Evolutionary conservation across 495 filamentous ascomycete genomes (phyloP).

Genomic region (Hypoxylon cercidicola): DNA sequence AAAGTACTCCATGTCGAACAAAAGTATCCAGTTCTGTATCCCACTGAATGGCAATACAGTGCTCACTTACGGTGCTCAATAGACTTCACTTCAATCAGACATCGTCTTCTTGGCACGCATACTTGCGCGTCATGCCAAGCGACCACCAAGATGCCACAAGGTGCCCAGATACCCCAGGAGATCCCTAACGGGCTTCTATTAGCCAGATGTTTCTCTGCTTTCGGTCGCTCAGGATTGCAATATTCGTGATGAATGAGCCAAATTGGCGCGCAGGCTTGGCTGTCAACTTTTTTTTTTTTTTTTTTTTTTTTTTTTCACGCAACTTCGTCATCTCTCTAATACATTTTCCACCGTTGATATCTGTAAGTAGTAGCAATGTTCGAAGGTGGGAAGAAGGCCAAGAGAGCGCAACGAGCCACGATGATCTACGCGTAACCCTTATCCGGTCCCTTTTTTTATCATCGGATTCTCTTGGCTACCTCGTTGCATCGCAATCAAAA

Average conservation of each 20-base stretch:
- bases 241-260: constrained; percentile 50
- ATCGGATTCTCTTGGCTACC: constrained; percentile 24
- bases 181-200: constrained; percentile 4
- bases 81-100: constrained; percentile 29
- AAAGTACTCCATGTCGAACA: constrained; percentile 4
- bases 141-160: constrained; percentile 30
- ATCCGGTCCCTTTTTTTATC: constrained; percentile 25
- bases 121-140: constrained; percentile 41
- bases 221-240: constrained; percentile 27
- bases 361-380: neutral
- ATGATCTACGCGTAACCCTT: constrained; percentile 26
- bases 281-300: no score
- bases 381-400: constrained; percentile 7
- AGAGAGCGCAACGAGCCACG: constrained; percentile 15
- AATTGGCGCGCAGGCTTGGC: constrained; percentile 42
- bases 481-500: constrained; percentile 24
- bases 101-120: constrained; percentile 33
- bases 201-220: constrained; percentile 15
- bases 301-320: neutral
- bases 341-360: neutral
- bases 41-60: constrained; percentile 20
- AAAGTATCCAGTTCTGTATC: constrained; percentile 13
- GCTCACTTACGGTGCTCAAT: constrained; percentile 17
- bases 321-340: constrained; percentile 19
- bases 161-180: neutral